These are phyloP conservation scores for Podospora didyma DNA, from an alignment of 495 filamentous ascomycete species.

Conservation along the genomic window DNA sequence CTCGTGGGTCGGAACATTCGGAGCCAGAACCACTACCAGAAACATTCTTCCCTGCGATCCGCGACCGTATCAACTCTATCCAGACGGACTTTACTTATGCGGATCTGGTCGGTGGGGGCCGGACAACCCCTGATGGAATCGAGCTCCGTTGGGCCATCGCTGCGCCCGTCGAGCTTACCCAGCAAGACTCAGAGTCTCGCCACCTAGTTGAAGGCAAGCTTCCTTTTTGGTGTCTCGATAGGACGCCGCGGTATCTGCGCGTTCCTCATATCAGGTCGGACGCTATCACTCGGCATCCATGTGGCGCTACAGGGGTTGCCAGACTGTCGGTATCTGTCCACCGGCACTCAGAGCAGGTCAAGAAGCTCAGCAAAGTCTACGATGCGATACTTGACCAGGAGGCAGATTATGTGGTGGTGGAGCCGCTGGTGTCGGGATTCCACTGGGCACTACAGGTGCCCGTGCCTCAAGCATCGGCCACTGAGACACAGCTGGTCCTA, in stretches of 20 bases:
- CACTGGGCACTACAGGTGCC: too few relatives aligned
- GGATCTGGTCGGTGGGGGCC: conserved; percentile 36
- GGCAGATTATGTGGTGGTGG: too few relatives aligned
- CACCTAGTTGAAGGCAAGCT: conserved; percentile 20
- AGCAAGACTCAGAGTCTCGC: not conserved
- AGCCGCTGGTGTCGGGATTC: too few relatives aligned
- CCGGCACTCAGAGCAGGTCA: too few relatives aligned
- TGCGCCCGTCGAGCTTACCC: not conserved
- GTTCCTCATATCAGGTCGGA: too few relatives aligned
- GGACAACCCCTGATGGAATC: conserved; percentile 41
- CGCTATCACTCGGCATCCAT: too few relatives aligned
- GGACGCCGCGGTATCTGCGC: conserved; percentile 33
- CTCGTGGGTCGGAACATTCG: conserved; percentile 1
- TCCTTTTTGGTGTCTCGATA: conserved; percentile 57
- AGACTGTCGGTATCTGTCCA: too few relatives aligned
- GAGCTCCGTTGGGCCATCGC: conserved; percentile 50
- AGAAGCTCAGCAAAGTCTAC: too few relatives aligned
- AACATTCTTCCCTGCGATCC: conserved; percentile 19
- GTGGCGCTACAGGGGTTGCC: too few relatives aligned
- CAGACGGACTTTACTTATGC: conserved; percentile 36
- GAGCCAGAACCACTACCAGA: conserved; percentile 22
- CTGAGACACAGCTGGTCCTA: too few relatives aligned
- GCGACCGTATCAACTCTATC: conserved; percentile 20
- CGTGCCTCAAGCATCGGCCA: too few relatives aligned
- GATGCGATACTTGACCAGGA: too few relatives aligned